Base-by-base conservation (phyloP, 345 rosid genomes). In the Eucalyptus pauciflora region DNA sequence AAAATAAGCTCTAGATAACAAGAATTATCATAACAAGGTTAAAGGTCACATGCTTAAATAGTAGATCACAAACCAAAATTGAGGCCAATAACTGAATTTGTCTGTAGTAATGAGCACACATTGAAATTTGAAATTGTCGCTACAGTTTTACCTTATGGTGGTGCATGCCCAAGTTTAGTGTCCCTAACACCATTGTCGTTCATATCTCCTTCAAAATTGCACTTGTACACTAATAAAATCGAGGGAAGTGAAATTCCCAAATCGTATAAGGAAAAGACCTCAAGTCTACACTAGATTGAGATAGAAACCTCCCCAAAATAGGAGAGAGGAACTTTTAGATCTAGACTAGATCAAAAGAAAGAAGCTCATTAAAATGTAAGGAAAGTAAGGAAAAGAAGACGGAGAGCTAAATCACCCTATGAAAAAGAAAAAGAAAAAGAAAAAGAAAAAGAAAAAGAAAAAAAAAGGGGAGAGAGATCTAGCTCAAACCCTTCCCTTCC, bases 11-110 rank as follows among this genome's bases (percentile, higher is more conserved):
- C 56, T 3, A 17, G 3, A 17, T 17, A 51, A 51, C 56, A 51
- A 51, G 8, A 51, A 51, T 17, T 51, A 17, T 51, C 7, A 51
- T 51, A 51, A 51, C 56, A 51, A 51, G 56, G 9, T 51, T 51
- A 0, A 17, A 0, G 0, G 22, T 51, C 22, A 51, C 54, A 17
- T 1, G 0, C 22, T 51, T 7, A 51, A 17, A 51, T 7, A 17
- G 22, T 51, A 17, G 2, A 51, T 51, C 56, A 51, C 22, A 17
- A 51, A 51, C 22, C 56, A 51, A 51, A 51, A 51, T 51, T 0
- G 4, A 51, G 56, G 22, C 56, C 4, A 2, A 51, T 7, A 51
- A 17, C 1, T 51, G 0, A 51, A 51, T 51, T 3, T 0, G 2
- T 16, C 0, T 16, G 4, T 3, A 51, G 0, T 51, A 17, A 51